Percentiles rank a stretch among this genome's conserved stretches.
These are phyloP conservation scores for Globisporangium radiosum DNA, from an alignment of 352 stramenopile species.

Conservation along the genomic window DNA sequence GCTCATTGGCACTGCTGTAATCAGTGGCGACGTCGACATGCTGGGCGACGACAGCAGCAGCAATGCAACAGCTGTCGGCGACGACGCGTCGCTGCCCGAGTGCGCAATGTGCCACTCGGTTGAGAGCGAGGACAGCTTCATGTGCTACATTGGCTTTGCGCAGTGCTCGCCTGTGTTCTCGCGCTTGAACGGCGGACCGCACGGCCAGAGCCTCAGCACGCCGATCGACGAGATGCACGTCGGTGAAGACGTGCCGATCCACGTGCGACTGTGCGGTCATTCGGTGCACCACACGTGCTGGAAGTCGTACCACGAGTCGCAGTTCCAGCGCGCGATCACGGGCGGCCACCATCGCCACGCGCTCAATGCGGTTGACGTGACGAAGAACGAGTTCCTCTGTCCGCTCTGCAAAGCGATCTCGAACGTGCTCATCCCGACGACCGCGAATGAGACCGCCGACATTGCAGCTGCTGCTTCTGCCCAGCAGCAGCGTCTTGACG, in stretches of 20 bases:
- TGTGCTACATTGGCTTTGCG: constrained; percentile 84
- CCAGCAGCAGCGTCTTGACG: neutral
- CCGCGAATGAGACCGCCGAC: constrained; percentile 40
- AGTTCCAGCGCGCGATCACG: constrained; percentile 90
- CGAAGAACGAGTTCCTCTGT: constrained; percentile 96
- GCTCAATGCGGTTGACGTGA: constrained; percentile 93
- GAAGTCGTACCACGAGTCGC: constrained; percentile 92
- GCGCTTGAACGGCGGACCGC: constrained; percentile 49
- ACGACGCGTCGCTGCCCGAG: constrained; percentile 31
- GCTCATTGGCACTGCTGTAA: constrained; percentile 15
- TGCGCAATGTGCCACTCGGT: constrained; percentile 85
- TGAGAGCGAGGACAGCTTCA: constrained; percentile 73
- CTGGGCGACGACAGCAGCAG: constrained; percentile 15
- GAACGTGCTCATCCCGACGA: constrained; percentile 93
- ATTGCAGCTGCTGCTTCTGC: neutral
- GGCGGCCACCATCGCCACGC: constrained; percentile 90
- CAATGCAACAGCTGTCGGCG: neutral
- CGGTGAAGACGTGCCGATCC: constrained; percentile 71
- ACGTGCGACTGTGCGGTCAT: constrained; percentile 90
- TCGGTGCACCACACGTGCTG: constrained; percentile 93
- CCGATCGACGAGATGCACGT: constrained; percentile 86
- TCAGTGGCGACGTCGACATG: constrained; percentile 38
- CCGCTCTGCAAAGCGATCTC: constrained; percentile 97
- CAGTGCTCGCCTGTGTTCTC: constrained; percentile 75
- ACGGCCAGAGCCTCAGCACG: constrained; percentile 52